Conservation (phyloP, 805 yeast species). For the Candida schatavii region DNA sequence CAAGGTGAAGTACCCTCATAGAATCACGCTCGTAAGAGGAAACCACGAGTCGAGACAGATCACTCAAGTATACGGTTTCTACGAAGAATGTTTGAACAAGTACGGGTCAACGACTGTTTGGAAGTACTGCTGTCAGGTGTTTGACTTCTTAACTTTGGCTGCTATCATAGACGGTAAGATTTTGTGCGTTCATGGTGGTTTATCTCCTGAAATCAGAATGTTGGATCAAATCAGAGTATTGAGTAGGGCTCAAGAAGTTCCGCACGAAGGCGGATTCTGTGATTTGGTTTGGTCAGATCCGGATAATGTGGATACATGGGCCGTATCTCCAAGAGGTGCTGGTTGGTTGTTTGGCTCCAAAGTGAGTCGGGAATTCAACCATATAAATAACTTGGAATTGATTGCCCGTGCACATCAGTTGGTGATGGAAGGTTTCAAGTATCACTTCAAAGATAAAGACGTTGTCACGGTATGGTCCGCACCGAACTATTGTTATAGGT, state of each 20-base stretch:
- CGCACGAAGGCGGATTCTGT: constrained; percentile 98
- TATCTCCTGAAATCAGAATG: constrained; percentile 96
- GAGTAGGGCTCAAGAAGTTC: constrained; percentile 96
- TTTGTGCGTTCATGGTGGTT: constrained; percentile 95
- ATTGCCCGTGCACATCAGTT: constrained; percentile 97
- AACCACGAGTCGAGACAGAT: constrained; percentile 96
- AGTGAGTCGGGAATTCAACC: constrained; percentile 94
- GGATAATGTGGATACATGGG: constrained; percentile 97
- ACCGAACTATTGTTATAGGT: constrained; percentile 94
- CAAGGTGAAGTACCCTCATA: constrained; percentile 81
- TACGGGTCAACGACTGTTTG: constrained; percentile 94
- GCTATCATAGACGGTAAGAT: constrained; percentile 95
- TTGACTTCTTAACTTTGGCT: constrained; percentile 89
- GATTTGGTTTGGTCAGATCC: constrained; percentile 98
- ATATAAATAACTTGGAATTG: constrained; percentile 81
- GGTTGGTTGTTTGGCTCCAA: constrained; percentile 96
- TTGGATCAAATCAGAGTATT: constrained; percentile 92
- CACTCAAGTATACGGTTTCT: constrained; percentile 98
- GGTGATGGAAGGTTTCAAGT: constrained; percentile 97
- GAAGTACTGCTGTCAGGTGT: constrained; percentile 95
- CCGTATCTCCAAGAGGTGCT: constrained; percentile 96
- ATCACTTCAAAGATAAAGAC: constrained; percentile 93
- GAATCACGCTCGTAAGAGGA: constrained; percentile 92
- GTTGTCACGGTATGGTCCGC: constrained; percentile 99
- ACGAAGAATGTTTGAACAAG: constrained; percentile 90